These are phyloP conservation scores for Chlamydomonas sp. DNA, from an alignment of 139 green algal species.

Conservation along the genomic window DNA sequence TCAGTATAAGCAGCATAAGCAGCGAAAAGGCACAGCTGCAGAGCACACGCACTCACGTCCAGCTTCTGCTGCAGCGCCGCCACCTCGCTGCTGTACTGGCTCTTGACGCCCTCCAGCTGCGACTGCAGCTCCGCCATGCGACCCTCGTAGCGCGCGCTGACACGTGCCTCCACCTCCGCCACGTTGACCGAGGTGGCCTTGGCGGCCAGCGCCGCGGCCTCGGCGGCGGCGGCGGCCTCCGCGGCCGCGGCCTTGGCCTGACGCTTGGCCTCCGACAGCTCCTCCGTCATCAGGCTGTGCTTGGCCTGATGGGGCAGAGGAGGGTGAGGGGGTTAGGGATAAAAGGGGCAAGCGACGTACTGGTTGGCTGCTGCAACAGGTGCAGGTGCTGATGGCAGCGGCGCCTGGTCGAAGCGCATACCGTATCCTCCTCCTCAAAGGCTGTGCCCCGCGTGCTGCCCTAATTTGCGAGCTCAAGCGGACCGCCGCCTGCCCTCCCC, in stretches of 20 bases:
- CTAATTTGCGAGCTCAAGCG: too few species aligned
- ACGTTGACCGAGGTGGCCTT: not conserved
- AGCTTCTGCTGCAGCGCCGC: constrained; percentile 15
- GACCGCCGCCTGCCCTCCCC: too few species aligned
- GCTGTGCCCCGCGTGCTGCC: too few species aligned
- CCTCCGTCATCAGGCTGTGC: constrained; percentile 23
- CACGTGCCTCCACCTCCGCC: constrained; percentile 28
- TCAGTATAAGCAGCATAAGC: too few species aligned
- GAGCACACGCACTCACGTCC: not conserved
- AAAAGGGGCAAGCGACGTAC: too few species aligned
- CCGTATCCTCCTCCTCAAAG: too few species aligned
- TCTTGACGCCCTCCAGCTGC: constrained; percentile 34
- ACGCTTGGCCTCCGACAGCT: constrained; percentile 23
- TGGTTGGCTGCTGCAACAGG: not conserved
- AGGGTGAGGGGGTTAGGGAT: not conserved
- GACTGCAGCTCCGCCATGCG: constrained; percentile 33
- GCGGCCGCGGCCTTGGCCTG: constrained; percentile 17
- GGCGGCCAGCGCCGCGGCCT: not conserved
- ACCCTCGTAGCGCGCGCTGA: constrained; percentile 11
- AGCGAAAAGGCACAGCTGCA: too few species aligned
- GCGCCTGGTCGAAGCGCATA: not conserved
- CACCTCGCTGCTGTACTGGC: constrained; percentile 20
- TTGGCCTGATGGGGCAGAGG: not conserved
- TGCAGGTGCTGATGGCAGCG: not conserved
- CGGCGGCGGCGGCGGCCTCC: constrained; percentile 16